These are phyloP conservation scores for Phytophthora nicotianae DNA, from an alignment of 352 stramenopile genomes.

Conservation along the genomic window DNA sequence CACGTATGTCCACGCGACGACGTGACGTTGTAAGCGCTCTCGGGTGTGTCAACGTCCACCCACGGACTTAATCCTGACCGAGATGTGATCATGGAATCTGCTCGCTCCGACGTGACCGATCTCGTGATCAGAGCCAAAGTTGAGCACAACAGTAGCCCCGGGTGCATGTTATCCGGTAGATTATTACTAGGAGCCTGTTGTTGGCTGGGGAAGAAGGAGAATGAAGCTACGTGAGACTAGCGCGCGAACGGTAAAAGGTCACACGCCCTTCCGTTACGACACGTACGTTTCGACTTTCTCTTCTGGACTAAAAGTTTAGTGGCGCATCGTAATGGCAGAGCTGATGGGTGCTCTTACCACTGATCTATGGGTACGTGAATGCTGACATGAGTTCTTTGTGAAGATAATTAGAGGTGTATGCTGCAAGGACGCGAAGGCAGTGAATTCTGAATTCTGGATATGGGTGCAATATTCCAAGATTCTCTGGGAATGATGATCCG, in stretches of 20 bases:
- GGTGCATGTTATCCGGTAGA: slow-evolving; percentile 21
- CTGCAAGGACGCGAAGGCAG: too few species aligned
- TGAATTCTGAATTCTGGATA: not conserved
- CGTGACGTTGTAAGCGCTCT: slow-evolving; percentile 26
- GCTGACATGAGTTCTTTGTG: too few species aligned
- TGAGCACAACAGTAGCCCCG: slow-evolving; percentile 1
- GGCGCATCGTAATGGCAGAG: slow-evolving; percentile 4
- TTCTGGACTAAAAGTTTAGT: slow-evolving; percentile 1
- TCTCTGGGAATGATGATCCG: not conserved
- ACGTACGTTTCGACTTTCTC: slow-evolving; percentile 17
- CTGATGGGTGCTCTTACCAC: slow-evolving; percentile 2
- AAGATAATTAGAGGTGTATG: too few species aligned
- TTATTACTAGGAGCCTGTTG: not conserved
- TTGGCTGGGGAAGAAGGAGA: slow-evolving; percentile 6
- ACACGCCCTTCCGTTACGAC: slow-evolving; percentile 11
- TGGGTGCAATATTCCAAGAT: not conserved
- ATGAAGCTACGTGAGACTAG: slow-evolving; percentile 15
- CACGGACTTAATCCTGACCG: slow-evolving; percentile 44
- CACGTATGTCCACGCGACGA: slow-evolving; percentile 59
- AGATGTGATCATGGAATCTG: slow-evolving; percentile 32
- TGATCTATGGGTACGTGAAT: not conserved
- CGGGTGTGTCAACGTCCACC: slow-evolving; percentile 48
- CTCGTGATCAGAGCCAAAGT: slow-evolving; percentile 4
- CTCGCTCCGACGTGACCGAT: slow-evolving; percentile 13
- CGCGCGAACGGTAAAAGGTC: slow-evolving; percentile 25